Percentiles rank a stretch among this genome's conserved stretches.
These are phyloP conservation scores for Apophysomyces ossiformis DNA, from an alignment of 371 early-diverging fungal species.

Conservation along the genomic window DNA sequence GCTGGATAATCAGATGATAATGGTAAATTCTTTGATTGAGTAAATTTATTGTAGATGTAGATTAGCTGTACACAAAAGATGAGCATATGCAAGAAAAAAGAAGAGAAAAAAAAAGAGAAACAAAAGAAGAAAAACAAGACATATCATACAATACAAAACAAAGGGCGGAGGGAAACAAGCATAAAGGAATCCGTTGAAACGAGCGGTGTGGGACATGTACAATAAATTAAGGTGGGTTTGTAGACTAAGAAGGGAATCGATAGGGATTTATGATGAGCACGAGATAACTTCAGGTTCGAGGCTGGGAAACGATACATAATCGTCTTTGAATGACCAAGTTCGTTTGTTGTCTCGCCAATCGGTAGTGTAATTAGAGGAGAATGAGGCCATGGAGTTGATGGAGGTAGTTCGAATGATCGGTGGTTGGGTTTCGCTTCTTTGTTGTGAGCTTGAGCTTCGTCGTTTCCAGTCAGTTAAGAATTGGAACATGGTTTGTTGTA, in stretches of 20 bases:
- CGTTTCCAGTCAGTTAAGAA: conserved; percentile 22
- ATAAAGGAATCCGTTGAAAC: neutral
- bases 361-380: conserved; percentile 13
- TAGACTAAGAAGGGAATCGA: neutral
- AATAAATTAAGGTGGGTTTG: neutral
- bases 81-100: neutral
- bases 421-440: neutral
- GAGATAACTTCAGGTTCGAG: conserved; percentile 15
- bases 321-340: conserved; percentile 38
- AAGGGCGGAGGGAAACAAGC: neutral
- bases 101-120: conserved; percentile 4
- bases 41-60: neutral
- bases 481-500: conserved; percentile 3
- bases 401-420: conserved; percentile 19
- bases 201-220: conserved; percentile 8
- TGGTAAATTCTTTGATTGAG: neutral
- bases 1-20: neutral
- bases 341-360: conserved; percentile 36
- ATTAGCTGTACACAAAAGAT: neutral
- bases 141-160: conserved; percentile 10
- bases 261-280: neutral
- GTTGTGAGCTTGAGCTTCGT: conserved; percentile 10
- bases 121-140: neutral
- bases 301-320: conserved; percentile 44
- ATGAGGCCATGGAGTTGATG: conserved; percentile 20